Conservation (phyloP, 2,329 filamentous ascomycete genomes). For the Fusarium sp. region DNA sequence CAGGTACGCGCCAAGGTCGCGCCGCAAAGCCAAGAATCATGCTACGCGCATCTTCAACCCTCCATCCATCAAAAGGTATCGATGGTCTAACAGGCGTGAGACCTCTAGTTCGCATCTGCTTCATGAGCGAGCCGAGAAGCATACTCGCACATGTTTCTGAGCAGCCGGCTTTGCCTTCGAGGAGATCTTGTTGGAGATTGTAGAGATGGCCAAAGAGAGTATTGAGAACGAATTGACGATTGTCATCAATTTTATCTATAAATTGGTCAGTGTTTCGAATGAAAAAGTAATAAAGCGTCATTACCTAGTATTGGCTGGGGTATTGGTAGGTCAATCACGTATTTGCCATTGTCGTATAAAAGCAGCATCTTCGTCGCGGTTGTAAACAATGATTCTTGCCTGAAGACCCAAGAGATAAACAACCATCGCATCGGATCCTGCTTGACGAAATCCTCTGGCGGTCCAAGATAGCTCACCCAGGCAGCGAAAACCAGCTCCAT, state of each 20-base stretch:
- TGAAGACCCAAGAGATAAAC: slow-evolving; percentile 22
- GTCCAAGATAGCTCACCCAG: slow-evolving; percentile 7
- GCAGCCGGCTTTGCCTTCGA: slow-evolving; percentile 11
- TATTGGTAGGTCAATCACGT: slow-evolving; percentile 10
- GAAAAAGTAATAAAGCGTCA: too few species aligned
- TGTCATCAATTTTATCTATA: slow-evolving; percentile 10
- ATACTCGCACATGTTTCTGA: slow-evolving; percentile 18
- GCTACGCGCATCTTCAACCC: slow-evolving; percentile 13
- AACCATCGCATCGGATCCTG: slow-evolving; percentile 11
- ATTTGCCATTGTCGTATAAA: slow-evolving; percentile 2
- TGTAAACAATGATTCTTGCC: neutral
- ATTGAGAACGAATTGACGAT: slow-evolving; percentile 8
- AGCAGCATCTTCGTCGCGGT: slow-evolving; percentile 1
- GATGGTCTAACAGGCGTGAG: neutral
- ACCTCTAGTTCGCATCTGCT: slow-evolving; percentile 1
- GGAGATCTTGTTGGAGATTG: slow-evolving; percentile 13
- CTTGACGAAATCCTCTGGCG: neutral
- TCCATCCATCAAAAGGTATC: slow-evolving; percentile 16
- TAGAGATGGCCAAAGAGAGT: slow-evolving; percentile 16
- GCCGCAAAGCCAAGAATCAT: slow-evolving; percentile 4
- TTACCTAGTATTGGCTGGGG: slow-evolving; percentile 23
- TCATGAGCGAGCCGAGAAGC: slow-evolving; percentile 17
- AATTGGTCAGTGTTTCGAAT: neutral
- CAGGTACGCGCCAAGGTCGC: slow-evolving; percentile 16
- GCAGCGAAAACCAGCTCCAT: slow-evolving; percentile 26